Conservation (phyloP, 306 rosid genomes). For the Prunus fruticosa region DNA sequence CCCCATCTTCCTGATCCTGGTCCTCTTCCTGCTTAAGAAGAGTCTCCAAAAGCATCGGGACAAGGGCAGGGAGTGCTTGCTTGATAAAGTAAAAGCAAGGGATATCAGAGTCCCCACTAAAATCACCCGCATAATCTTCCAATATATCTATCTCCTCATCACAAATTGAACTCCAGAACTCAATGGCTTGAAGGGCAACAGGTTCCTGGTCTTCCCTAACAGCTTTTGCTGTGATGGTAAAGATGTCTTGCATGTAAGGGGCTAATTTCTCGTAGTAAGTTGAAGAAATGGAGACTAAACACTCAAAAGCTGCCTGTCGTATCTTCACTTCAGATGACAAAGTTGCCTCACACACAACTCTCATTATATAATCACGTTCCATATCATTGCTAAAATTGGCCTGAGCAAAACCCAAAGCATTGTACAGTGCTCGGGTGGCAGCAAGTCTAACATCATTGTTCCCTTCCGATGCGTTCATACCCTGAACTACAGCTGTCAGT, state of each 20-base stretch:
- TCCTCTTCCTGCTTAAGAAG: conserved; percentile 95
- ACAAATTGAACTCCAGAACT: conserved; percentile 93
- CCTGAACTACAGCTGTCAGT: conserved; percentile 91
- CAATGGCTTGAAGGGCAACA: conserved; percentile 94
- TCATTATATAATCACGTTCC: conserved; percentile 93
- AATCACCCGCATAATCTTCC: conserved; percentile 67
- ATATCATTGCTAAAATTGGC: conserved; percentile 83
- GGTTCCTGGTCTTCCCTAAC: conserved; percentile 81
- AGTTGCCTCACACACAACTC: conserved; percentile 88
- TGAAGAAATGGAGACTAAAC: conserved; percentile 84
- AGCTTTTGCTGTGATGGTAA: conserved; percentile 75
- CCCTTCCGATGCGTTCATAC: conserved; percentile 73
- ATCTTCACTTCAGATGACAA: conserved; percentile 69
- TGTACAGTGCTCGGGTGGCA: conserved; percentile 75
- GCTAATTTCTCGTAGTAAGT: conserved; percentile 71
- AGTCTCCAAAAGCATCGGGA: conserved; percentile 84
- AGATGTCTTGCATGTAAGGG: conserved; percentile 79
- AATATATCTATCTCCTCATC: conserved; percentile 86
- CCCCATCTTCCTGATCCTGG: conserved; percentile 95
- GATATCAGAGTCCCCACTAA: conserved; percentile 62
- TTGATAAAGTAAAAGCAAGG: conserved; percentile 85
- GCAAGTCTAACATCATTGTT: conserved; percentile 85
- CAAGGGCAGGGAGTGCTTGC: conserved; percentile 87
- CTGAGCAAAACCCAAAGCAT: conserved; percentile 82
- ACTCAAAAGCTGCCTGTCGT: conserved; percentile 86